A percentile compares a stretch with the other conserved stretches of the same genome.
These are phyloP conservation scores for Carpinus viminea DNA, from an alignment of 306 rosid genomes.

Conservation along the genomic window DNA sequence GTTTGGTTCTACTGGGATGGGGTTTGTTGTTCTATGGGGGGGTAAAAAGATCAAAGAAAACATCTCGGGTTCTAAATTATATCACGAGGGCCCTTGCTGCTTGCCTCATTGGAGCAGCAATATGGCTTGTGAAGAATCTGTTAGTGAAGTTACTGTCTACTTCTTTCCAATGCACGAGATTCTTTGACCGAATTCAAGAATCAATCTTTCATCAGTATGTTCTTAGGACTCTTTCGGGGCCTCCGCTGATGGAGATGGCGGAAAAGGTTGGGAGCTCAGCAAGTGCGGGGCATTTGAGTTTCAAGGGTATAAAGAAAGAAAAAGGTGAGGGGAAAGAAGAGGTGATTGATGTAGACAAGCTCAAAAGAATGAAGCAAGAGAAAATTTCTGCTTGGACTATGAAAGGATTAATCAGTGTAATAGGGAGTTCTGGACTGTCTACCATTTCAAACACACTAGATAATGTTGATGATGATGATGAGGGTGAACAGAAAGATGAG, in stretches of 20 bases:
- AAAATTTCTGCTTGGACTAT: slow-evolving; percentile 90
- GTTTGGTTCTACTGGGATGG: slow-evolving; percentile 76
- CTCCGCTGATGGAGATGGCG: slow-evolving; percentile 66
- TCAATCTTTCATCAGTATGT: slow-evolving; percentile 81
- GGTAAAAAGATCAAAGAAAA: slow-evolving; percentile 39
- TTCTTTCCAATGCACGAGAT: slow-evolving; percentile 65
- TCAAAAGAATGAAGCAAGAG: slow-evolving; percentile 69
- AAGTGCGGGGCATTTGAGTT: slow-evolving; percentile 51
- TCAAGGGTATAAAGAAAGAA: slow-evolving; percentile 39
- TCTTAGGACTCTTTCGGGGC: slow-evolving; percentile 71
- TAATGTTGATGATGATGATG: slow-evolving; percentile 47
- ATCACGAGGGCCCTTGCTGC: slow-evolving; percentile 65
- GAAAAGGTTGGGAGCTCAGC: slow-evolving; percentile 40
- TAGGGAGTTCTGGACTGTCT: slow-evolving; percentile 66
- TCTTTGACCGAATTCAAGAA: slow-evolving; percentile 88
- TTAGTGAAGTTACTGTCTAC: slow-evolving; percentile 68
- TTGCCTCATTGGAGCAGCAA: slow-evolving; percentile 57
- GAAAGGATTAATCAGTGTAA: slow-evolving; percentile 69
- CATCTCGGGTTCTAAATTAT: slow-evolving; percentile 41
- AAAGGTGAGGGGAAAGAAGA: slow-evolving; percentile 48
- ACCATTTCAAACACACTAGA: slow-evolving; percentile 57
- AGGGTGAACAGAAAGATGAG: slow-evolving; percentile 43
- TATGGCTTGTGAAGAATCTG: slow-evolving; percentile 67
- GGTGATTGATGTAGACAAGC: slow-evolving; percentile 81
- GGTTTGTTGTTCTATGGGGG: slow-evolving; percentile 51